A percentile compares a stretch with the other conserved stretches of the same genome.
phyloP scores from a whole-genome alignment of 306 rosid genomes.

The Prunus campanulata region DNA sequence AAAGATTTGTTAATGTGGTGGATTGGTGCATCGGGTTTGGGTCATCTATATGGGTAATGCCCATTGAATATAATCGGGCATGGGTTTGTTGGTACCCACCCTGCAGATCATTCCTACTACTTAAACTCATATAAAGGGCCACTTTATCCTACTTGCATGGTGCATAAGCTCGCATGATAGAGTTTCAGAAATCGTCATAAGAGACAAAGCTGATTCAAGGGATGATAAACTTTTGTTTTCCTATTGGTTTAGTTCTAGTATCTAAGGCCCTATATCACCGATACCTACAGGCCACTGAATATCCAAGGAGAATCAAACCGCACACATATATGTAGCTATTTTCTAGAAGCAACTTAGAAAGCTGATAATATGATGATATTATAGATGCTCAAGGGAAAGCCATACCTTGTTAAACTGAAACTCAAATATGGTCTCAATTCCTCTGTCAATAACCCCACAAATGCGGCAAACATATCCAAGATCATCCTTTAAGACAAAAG shows the following conservation, averaged over 20 bases:
- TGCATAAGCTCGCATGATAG: not conserved
- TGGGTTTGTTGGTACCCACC: not conserved
- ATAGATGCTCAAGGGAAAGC: constrained; percentile 1
- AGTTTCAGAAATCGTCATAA: not conserved
- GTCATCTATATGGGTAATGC: not conserved
- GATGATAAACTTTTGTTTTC: not conserved
- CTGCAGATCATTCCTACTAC: not conserved
- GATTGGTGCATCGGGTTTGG: not conserved
- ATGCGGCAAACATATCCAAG: constrained; percentile 88
- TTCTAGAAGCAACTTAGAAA: not conserved
- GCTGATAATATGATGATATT: not conserved
- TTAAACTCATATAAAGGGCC: not conserved
- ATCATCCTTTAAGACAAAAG: constrained; percentile 86
- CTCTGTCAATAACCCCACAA: constrained; percentile 74
- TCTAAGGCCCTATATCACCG: not conserved
- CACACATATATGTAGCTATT: not conserved
- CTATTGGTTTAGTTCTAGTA: not conserved
- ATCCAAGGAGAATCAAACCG: not conserved
- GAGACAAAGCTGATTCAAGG: not conserved
- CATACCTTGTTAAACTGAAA: constrained; percentile 66
- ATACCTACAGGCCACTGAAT: not conserved
- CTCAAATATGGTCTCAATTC: constrained; percentile 85
- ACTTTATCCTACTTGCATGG: not conserved
- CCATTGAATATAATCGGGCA: not conserved
- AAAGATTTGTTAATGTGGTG: not conserved